These are phyloP conservation scores for Aspergillus sp. DNA, from an alignment of 2,329 filamentous ascomycete genomes.

Conservation along the genomic window DNA sequence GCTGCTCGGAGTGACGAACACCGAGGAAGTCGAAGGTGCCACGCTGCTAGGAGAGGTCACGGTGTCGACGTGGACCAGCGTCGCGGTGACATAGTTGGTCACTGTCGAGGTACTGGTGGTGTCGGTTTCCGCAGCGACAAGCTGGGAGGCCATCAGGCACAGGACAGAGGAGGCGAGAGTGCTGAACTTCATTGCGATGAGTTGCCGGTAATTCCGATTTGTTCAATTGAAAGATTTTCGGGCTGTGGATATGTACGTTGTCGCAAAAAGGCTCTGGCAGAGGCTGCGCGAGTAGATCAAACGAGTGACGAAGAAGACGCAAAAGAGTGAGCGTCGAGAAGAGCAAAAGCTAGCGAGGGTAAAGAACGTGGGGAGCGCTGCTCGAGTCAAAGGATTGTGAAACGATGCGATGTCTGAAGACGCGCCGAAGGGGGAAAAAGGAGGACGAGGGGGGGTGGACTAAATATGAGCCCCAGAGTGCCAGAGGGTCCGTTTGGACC, in stretches of 20 bases:
- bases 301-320: constrained; percentile 20
- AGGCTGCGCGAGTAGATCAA: constrained; percentile 12
- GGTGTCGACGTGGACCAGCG: constrained; percentile 48
- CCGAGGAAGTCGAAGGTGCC: constrained; percentile 20
- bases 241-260: constrained; percentile 1
- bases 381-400: constrained; percentile 24
- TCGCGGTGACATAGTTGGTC: constrained; percentile 45
- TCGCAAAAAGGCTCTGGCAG: neutral
- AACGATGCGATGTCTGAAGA: constrained; percentile 19
- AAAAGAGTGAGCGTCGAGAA: constrained; percentile 31
- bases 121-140: constrained; percentile 32
- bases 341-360: constrained; percentile 12
- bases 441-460: constrained; percentile 8
- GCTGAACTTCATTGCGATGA: constrained; percentile 40
- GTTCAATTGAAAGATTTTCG: neutral
- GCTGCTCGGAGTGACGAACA: constrained; percentile 34
- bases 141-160: constrained; percentile 37
- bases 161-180: constrained; percentile 36
- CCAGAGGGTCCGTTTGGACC: no score
- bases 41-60: constrained; percentile 31
- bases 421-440: constrained; percentile 11
- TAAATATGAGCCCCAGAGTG: constrained; percentile 12
- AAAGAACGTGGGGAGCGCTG: constrained; percentile 35
- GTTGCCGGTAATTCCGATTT: neutral
- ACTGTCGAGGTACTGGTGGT: constrained; percentile 31